A percentile compares a stretch with the other conserved stretches of the same genome.
Evolutionary conservation across 805 yeast genomes (phyloP).

Genomic region (Yamadazyma ubonensis): DNA sequence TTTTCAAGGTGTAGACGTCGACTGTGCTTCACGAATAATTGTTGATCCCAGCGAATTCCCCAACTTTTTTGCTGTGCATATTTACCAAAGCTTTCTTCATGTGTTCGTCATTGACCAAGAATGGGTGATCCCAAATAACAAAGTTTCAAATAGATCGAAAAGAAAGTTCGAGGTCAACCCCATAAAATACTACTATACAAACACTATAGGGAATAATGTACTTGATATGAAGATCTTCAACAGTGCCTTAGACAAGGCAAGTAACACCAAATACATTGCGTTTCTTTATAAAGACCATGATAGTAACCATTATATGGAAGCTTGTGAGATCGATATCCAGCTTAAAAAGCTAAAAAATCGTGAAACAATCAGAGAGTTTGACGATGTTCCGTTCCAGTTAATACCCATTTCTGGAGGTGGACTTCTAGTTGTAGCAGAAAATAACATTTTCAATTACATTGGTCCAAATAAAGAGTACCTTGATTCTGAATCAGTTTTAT

Average conservation of each 20-base stretch:
- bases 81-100: conserved; percentile 20
- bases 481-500: no score
- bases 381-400: conserved; percentile 28
- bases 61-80: conserved; percentile 21
- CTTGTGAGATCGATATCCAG: conserved; percentile 21
- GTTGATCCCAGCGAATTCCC: conserved; percentile 13
- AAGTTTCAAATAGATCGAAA: conserved; percentile 7
- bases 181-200: no score
- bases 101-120: conserved; percentile 15
- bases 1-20: no score
- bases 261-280: conserved; percentile 19
- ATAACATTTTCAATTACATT: conserved; percentile 30
- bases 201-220: conserved; percentile 14
- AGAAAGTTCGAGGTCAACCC: conserved; percentile 10
- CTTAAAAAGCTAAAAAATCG: conserved; percentile 11
- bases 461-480: conserved; percentile 14
- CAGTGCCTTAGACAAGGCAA: no score
- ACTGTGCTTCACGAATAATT: no score
- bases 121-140: conserved; percentile 8
- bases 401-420: conserved; percentile 26
- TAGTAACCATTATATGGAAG: conserved; percentile 31
- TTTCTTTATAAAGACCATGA: conserved; percentile 35
- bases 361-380: conserved; percentile 28
- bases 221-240: conserved; percentile 14
- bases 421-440: conserved; percentile 25